Conservation (phyloP, 176 grass and related monocot species). For the Musa acuminata region DNA sequence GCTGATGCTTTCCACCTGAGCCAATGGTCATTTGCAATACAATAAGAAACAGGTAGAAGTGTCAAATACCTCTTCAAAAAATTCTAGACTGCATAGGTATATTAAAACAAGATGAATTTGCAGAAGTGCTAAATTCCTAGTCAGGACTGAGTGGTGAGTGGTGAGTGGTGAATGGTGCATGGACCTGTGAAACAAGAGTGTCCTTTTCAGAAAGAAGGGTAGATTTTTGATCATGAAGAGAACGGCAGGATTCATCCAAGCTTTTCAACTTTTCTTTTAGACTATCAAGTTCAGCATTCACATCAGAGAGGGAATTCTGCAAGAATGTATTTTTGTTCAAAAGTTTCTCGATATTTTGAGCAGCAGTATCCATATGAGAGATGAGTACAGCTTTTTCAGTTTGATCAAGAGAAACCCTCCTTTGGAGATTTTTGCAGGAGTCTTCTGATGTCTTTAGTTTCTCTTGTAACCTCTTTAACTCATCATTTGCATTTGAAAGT, state of each 20-base stretch:
- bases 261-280: slow-evolving; percentile 53
- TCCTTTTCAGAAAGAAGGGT: slow-evolving; percentile 56
- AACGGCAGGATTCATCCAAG: slow-evolving; percentile 40
- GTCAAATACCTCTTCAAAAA: too few relatives aligned
- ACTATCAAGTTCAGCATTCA: slow-evolving; percentile 51
- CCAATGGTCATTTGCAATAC: slow-evolving; percentile 4
- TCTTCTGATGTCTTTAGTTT: slow-evolving; percentile 50
- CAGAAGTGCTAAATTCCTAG: neutral
- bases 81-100: neutral
- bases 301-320: slow-evolving; percentile 68
- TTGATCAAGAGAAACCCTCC: slow-evolving; percentile 36
- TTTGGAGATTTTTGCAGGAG: slow-evolving; percentile 47
- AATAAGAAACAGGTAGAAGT: neutral
- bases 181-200: slow-evolving; percentile 62
- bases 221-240: slow-evolving; percentile 55
- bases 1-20: slow-evolving; percentile 71
- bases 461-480: slow-evolving; percentile 45
- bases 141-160: neutral
- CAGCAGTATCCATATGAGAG: slow-evolving; percentile 45
- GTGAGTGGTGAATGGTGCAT: neutral
- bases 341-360: slow-evolving; percentile 69
- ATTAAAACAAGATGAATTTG: neutral
- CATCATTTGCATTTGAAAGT: slow-evolving; percentile 45
- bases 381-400: slow-evolving; percentile 47
- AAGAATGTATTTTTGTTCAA: slow-evolving; percentile 59